Evolutionary conservation across 2,329 filamentous ascomycete genomes (phyloP), one percentile per base, ranked within the genome.

Genomic region (Scedosporium apiospermum): DNA sequence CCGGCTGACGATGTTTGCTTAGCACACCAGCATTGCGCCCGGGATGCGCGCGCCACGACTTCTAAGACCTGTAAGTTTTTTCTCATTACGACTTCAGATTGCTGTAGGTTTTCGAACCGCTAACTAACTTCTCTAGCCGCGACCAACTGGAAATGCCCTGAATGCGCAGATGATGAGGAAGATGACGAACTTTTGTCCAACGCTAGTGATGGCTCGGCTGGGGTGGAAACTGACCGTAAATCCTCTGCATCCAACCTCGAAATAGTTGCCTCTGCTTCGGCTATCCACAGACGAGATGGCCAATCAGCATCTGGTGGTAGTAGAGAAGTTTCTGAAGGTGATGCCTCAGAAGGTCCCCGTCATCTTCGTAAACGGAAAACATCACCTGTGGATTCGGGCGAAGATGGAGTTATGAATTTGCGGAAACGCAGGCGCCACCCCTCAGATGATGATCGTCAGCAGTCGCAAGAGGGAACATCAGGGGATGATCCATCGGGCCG

Each of bases 11-110:
- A 60, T n/a, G 12, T 21, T 10, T 41, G 70, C 78, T 72, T 78
- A 96, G 93, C 92, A 70, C 93, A 98, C 79, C 87, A 89, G 73
- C 89, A 95, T 82, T 97, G 93, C 76, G 93, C 91, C 64, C 86
- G 88, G 71, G 84, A 89, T 72, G 84, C 85, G 76, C 60, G 55
- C 6, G 38, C 46, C 18, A 21, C 64, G 34, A 16, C 27, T 10
- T 16, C 60, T 9, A 61, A 21, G 23, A 44, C 34, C 7, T 44
- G 60, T 61, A 61, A 61, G 60, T 26, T 55, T 9, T 9, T 27
- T 14, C 51, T 27, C 7, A 34, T 16, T 9, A 21, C 42, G 49
- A 44, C 9, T 26, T 1, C 58, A 83, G 80, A 66, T 64, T 67
- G 34, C 34, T 12, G 9, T 38, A 4, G 34, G 34, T 73, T 65